phyloP scores from a whole-genome alignment of 2,329 filamentous ascomycete genomes.

The Xylariaceae sp. region DNA sequence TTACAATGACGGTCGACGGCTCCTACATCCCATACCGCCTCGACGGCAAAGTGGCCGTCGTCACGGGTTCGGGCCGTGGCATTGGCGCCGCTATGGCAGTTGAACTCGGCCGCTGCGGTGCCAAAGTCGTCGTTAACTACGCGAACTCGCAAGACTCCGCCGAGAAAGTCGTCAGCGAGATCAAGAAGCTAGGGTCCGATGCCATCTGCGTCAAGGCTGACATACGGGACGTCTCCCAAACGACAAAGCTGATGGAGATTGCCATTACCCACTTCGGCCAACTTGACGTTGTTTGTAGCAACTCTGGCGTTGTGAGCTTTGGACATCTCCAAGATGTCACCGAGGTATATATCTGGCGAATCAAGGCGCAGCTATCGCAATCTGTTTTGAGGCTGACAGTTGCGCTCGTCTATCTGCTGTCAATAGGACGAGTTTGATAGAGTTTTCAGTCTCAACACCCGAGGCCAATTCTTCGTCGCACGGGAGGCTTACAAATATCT shows the following conservation, averaged over 20 bases:
- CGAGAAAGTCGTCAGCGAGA: constrained; percentile 21
- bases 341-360: constrained; percentile 2
- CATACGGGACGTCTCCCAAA: constrained; percentile 30
- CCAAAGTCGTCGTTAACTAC: constrained; percentile 34
- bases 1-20: not conserved
- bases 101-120: constrained; percentile 27
- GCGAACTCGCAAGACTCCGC: constrained; percentile 17
- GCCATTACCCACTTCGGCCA: constrained; percentile 55
- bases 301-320: constrained; percentile 58
- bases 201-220: constrained; percentile 30
- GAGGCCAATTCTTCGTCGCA: constrained; percentile 60
- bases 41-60: constrained; percentile 22
- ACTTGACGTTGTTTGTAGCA: constrained; percentile 59
- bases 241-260: constrained; percentile 37
- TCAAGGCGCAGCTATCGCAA: not conserved
- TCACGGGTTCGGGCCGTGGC: constrained; percentile 45
- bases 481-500: constrained; percentile 60
- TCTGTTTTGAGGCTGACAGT: not conserved
- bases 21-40: constrained; percentile 12
- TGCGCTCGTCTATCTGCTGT: not conserved
- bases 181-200: constrained; percentile 21
- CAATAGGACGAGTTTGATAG: constrained; percentile 55
- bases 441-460: constrained; percentile 57
- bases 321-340: constrained; percentile 56
- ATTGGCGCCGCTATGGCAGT: constrained; percentile 60